Evolutionary conservation across 2,329 filamentous ascomycete species (phyloP), one percentile per base, ranked within the genome.

Genomic region (Aspergillus sp.): DNA sequence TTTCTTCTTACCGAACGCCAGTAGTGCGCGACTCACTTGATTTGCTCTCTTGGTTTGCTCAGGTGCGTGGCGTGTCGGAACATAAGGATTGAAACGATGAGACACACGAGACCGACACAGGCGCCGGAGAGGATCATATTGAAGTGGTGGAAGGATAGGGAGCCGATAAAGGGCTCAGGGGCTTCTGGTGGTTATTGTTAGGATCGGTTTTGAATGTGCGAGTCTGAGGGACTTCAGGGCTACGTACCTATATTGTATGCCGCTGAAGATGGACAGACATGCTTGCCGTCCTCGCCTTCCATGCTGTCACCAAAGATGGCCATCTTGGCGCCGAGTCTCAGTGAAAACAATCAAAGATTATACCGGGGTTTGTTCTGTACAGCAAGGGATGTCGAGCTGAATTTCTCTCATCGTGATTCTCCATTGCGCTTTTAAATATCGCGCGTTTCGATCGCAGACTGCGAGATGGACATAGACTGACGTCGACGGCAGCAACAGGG

Each of bases 11-110:
- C n/a, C n/a, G n/a, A n/a, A n/a, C n/a, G n/a, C n/a, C n/a, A n/a
- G n/a, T n/a, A n/a, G n/a, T n/a, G n/a, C n/a, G n/a, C n/a, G 7
- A 59, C 71, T 25, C 70, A 77, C 77, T 81, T 77, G 54, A 77
- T 68, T 62, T 81, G 80, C 63, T 81, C 75, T 51, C 72, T 74
- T 4, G 78, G 78, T 30, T 76, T 77, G 67, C 77, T 80, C 11
- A 80, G 68, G 31, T 77, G 77, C 4, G 73, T 78, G 4, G 76
- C 75, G 59, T 80, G 79, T 34, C 68, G 69, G 15, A 67, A 30
- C 68, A 79, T 76, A 31, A 78, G 61, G 11, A 59, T 38, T 22
- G 75, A 66, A 5, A 74, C 71, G 41, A 71, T 54, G 2, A 79
- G 34, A 17, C 65, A 73, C 0, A 73, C 69, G 13, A 78, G 66